A percentile compares a stretch with the other conserved stretches of the same genome.
Evolutionary conservation across 768 basidiomycete species (phyloP).

Genomic region (Leucocoprinus leucothites): DNA sequence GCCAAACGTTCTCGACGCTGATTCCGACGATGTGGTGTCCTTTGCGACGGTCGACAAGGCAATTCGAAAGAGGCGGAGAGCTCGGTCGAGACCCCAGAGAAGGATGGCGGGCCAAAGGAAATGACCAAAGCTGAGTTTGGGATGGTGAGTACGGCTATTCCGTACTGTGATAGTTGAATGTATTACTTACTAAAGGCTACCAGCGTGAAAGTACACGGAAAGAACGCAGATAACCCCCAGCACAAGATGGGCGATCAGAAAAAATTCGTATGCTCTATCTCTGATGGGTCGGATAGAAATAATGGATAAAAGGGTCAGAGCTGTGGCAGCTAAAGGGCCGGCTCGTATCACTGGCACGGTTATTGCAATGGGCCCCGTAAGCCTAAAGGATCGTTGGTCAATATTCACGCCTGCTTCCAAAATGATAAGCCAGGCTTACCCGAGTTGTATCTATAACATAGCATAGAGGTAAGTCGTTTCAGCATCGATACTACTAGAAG

Average conservation of each 20-base stretch:
- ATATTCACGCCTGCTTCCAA: neutral
- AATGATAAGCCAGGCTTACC: constrained; percentile 5
- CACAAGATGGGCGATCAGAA: constrained; percentile 46
- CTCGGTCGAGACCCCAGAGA: constrained; percentile 55
- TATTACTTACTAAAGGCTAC: constrained; percentile 24
- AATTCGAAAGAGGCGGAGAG: constrained; percentile 44
- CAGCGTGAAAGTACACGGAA: constrained; percentile 39
- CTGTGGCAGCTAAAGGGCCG: constrained; percentile 32
- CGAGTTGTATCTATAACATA: constrained; percentile 17
- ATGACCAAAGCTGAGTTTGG: constrained; percentile 23
- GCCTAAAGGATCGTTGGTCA: constrained; percentile 4
- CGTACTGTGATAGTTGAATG: neutral
- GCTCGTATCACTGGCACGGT: constrained; percentile 28
- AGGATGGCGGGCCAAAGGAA: constrained; percentile 48
- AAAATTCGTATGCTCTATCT: constrained; percentile 45
- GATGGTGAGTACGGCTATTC: neutral
- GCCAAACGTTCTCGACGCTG: neutral
- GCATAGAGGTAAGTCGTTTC: neutral
- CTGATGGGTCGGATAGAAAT: constrained; percentile 51
- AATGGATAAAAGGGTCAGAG: constrained; percentile 41
- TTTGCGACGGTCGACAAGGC: constrained; percentile 40
- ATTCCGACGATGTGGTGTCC: constrained; percentile 21
- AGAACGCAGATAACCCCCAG: constrained; percentile 36
- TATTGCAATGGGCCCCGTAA: constrained; percentile 18
- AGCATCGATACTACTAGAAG: no score